phyloP scores from a whole-genome alignment of 1,139 yeast species.

The Candida sanyaensis region DNA sequence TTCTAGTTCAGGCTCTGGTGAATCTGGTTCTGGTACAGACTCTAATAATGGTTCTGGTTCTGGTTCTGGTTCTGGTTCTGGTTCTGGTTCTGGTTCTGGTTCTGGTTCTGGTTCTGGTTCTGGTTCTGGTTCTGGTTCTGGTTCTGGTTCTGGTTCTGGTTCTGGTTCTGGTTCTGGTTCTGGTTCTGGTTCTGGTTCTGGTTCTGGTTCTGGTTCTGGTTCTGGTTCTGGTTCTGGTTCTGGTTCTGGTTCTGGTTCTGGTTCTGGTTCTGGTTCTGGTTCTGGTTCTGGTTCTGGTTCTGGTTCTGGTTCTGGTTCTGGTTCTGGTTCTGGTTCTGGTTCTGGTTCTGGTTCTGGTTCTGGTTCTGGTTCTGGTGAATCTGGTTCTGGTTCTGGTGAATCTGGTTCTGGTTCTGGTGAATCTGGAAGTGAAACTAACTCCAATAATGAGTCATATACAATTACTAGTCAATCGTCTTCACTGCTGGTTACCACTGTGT shows the following conservation, averaged over 20 bases:
- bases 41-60: not conserved
- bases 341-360: too few species aligned
- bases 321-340: too few species aligned
- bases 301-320: too few species aligned
- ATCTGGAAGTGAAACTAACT: not conserved
- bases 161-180: not conserved
- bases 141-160: conserved; percentile 1
- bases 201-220: too few species aligned
- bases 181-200: too few species aligned
- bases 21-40: not conserved
- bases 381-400: too few species aligned
- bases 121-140: conserved; percentile 2
- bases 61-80: not conserved
- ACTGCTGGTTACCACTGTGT: too few species aligned
- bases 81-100: not conserved
- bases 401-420: not conserved
- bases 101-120: conserved; percentile 2
- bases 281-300: not conserved
- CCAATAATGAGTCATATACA: not conserved
- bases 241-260: too few species aligned
- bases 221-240: not conserved
- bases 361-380: too few species aligned
- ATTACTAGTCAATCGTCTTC: not conserved
- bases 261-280: not conserved
- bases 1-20: not conserved